phyloP scores from a whole-genome alignment of 306 rosid species.

The Trifolium dubium region DNA sequence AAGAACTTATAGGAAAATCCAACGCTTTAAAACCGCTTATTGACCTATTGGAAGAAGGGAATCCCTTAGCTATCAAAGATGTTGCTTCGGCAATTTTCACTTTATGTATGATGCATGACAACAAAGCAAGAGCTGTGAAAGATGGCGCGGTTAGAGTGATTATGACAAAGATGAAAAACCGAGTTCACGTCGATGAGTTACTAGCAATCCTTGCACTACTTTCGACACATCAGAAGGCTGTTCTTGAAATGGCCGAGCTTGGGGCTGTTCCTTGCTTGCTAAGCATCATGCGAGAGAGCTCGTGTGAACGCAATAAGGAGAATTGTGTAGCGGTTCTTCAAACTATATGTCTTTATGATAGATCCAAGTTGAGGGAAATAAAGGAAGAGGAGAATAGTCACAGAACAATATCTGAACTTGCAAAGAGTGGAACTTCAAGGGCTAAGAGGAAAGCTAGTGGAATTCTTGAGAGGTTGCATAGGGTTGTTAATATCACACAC shows the following conservation, averaged over 20 bases:
- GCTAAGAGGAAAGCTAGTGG: constrained; percentile 89
- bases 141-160: constrained; percentile 74
- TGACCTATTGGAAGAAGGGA: constrained; percentile 80
- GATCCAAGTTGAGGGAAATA: constrained; percentile 79
- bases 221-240: constrained; percentile 70
- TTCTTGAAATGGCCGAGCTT: constrained; percentile 78
- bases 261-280: constrained; percentile 76
- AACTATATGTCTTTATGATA: constrained; percentile 66
- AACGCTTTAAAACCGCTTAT: constrained; percentile 78
- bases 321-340: constrained; percentile 78
- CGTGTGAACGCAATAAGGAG: constrained; percentile 80
- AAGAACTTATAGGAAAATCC: constrained; percentile 75
- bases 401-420: constrained; percentile 75
- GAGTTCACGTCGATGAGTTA: constrained; percentile 64
- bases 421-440: constrained; percentile 85
- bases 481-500: constrained; percentile 76
- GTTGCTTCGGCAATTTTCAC: constrained; percentile 85
- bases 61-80: constrained; percentile 78
- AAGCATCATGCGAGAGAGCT: constrained; percentile 61
- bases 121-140: constrained; percentile 76
- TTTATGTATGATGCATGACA: constrained; percentile 74
- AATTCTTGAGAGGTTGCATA: constrained; percentile 86
- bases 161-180: constrained; percentile 58
- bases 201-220: constrained; percentile 79
- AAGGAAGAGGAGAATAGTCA: constrained; percentile 73